A percentile compares a stretch with the other conserved stretches of the same genome.
Evolutionary conservation across 257 asterid species (phyloP).

Genomic region (Capsicum pubescens): DNA sequence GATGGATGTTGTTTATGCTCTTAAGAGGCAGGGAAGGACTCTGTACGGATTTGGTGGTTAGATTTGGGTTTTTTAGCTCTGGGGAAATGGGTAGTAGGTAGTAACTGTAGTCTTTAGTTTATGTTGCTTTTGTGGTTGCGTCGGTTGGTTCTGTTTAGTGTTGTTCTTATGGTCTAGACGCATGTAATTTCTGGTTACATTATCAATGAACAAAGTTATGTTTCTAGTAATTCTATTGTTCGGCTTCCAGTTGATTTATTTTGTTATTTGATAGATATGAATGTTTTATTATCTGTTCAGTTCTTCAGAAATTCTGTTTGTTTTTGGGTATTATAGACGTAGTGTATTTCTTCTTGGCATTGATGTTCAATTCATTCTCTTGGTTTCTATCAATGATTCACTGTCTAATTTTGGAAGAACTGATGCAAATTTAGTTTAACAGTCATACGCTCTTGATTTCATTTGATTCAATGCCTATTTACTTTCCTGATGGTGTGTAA

Average conservation of each 20-base stretch:
- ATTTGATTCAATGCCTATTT: too few species aligned
- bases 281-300: neutral
- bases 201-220: neutral
- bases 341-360: too few species aligned
- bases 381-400: too few species aligned
- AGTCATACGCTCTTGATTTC: too few species aligned
- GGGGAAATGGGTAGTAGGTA: neutral
- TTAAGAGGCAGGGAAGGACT: conserved; percentile 55
- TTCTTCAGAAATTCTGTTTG: too few species aligned
- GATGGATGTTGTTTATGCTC: conserved; percentile 48
- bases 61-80: neutral
- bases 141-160: neutral
- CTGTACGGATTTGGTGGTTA: conserved; percentile 47
- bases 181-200: neutral
- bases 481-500: too few species aligned
- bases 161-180: neutral
- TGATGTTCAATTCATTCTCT: too few species aligned
- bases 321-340: too few species aligned
- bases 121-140: neutral
- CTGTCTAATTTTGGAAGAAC: too few species aligned
- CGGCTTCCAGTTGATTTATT: too few species aligned
- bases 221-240: neutral
- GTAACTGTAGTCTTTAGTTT: neutral
- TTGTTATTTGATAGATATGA: neutral
- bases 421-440: too few species aligned